Conservation (phyloP, 768 basidiomycete species). For the Coprinopsis sp. region DNA sequence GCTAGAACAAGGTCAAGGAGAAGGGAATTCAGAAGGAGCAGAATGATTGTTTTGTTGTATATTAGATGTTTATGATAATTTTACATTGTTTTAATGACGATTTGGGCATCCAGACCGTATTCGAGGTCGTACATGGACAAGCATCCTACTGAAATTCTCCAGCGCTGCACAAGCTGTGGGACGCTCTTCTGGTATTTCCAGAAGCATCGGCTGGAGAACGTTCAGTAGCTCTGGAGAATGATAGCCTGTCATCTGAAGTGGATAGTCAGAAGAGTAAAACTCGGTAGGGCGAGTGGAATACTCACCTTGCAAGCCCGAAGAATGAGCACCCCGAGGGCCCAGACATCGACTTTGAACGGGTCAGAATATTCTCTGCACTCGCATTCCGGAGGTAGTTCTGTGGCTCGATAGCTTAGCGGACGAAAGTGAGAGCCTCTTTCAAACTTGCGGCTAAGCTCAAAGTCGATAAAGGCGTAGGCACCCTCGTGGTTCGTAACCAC, state of each 20-base stretch:
- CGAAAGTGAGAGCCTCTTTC: slow-evolving; percentile 31
- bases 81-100: slow-evolving; percentile 11
- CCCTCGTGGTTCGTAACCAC: slow-evolving; percentile 62
- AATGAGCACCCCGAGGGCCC: slow-evolving; percentile 64
- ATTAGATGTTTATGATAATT: neutral
- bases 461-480: slow-evolving; percentile 71
- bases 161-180: slow-evolving; percentile 49
- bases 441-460: slow-evolving; percentile 59
- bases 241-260: slow-evolving; percentile 48
- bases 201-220: slow-evolving; percentile 57
- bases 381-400: slow-evolving; percentile 69
- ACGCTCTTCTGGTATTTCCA: slow-evolving; percentile 43
- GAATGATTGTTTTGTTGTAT: neutral
- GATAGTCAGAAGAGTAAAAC: neutral
- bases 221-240: slow-evolving; percentile 56
- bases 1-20: slow-evolving; percentile 41
- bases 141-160: slow-evolving; percentile 46
- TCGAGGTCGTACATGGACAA: slow-evolving; percentile 36
- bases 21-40: slow-evolving; percentile 7
- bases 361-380: slow-evolving; percentile 45
- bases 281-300: neutral
- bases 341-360: slow-evolving; percentile 71
- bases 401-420: slow-evolving; percentile 45
- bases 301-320: slow-evolving; percentile 61
- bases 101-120: slow-evolving; percentile 16